Conservation (phyloP, 805 yeast species). For the Zygoascus bituminiphila region DNA sequence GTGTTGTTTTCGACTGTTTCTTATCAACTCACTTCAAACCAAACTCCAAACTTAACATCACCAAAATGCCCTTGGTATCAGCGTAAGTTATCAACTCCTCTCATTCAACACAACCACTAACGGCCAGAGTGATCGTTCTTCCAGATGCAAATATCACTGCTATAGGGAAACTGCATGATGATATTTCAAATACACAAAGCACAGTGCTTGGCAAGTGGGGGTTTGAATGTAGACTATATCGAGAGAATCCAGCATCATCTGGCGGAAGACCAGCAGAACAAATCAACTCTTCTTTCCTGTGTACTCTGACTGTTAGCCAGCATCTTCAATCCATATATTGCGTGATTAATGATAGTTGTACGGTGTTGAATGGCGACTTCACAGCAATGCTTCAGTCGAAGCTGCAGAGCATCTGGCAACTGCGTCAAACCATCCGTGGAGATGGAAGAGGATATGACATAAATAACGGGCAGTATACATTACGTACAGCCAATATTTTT, state of each 20-base stretch:
- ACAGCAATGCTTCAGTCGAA: conserved; percentile 48
- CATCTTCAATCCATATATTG: conserved; percentile 25
- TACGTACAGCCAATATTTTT: conserved; percentile 63
- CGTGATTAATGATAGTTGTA: conserved; percentile 24
- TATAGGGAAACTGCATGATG: conserved; percentile 63
- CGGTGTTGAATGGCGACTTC: conserved; percentile 49
- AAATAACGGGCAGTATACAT: conserved; percentile 38
- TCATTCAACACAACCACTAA: neutral
- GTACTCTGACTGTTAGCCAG: conserved; percentile 26
- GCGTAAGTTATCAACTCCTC: conserved; percentile 1
- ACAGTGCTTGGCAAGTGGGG: conserved; percentile 55
- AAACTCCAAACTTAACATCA: too few species aligned
- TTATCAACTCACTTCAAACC: too few species aligned
- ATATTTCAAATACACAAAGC: conserved; percentile 60
- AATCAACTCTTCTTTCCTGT: conserved; percentile 16
- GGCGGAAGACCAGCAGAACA: neutral
- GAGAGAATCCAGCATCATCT: conserved; percentile 48
- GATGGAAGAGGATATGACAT: conserved; percentile 63
- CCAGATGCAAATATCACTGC: conserved; percentile 29
- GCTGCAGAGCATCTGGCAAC: conserved; percentile 60
- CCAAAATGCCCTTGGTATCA: neutral
- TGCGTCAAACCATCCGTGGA: conserved; percentile 61
- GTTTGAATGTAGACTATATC: conserved; percentile 57
- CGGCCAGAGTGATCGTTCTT: conserved; percentile 10
- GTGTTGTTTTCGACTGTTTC: too few species aligned